Base-by-base conservation (phyloP, 2,329 filamentous ascomycete species). In the Penicillium italicum region DNA sequence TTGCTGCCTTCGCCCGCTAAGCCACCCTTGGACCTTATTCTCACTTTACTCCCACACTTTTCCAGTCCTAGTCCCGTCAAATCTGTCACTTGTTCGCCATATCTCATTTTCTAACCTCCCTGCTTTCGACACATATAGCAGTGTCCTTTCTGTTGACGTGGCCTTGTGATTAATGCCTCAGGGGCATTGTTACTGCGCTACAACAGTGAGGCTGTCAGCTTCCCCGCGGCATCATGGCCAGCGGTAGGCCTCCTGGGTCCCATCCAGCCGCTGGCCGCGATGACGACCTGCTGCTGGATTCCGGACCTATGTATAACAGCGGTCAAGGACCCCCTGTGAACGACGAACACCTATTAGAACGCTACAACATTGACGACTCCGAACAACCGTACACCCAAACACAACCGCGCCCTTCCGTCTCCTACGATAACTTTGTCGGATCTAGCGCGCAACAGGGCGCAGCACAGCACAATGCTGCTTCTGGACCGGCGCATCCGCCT, bases 361-460 rank as follows among this genome's bases (percentile, higher is more conserved):
- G 85, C 62, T 92, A 90, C 76, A 83, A 88, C 68, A 85, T 88
- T 69, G 82, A 89, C 67, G 80, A 85, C 62, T 78, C 81, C 60
- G 84, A 89, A 62, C 78, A 82, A 64, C 77, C 82, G 44, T 54
- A 63, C 50, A 44, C 55, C 41, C 82, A 83, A 60, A 52, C 59
- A 43, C 82, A 83, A 59, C 76, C 85, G 55, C 88, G 93, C 63
- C 90, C 91, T 50, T 97, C 92, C 26, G 86, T 93, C 50, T 96
- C 91, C 56, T 97, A 97, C 76, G 93, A 97, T 80, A 89, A 94
- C 67, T 97, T 97, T 72, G 87, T 97, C 60, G 93, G 93, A 61
- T 85, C 63, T 61, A 79, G 79, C 58, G 76, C 80, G 57, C 74
- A 79, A 50, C 79, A 81, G 47, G 72, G 79, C 22, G 73, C 79